Percentiles rank a stretch among this genome's conserved stretches.
Evolutionary conservation across 305 asterid genomes (phyloP).

Genomic region (Stenogyne calaminthoides): DNA sequence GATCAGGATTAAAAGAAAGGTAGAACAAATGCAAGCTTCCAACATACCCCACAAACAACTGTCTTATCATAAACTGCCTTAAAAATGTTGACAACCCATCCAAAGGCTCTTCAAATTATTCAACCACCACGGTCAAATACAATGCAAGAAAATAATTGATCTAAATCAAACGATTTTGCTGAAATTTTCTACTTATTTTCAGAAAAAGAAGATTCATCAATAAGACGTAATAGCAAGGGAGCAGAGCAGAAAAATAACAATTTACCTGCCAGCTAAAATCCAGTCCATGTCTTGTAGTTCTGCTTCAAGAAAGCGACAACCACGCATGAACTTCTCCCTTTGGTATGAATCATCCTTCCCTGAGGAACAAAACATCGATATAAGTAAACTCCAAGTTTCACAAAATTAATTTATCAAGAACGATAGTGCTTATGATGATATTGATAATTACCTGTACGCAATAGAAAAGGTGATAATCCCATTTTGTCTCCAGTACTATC

Average conservation of each 20-base stretch:
- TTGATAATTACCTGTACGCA: constrained; percentile 66
- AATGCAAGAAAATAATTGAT: constrained; percentile 30
- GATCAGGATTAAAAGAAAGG: background rate
- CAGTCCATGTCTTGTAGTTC: constrained; percentile 96
- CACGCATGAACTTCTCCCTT: constrained; percentile 91
- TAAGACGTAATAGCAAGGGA: background rate
- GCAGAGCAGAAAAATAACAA: background rate
- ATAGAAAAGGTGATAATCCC: constrained; percentile 87
- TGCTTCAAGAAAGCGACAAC: constrained; percentile 96
- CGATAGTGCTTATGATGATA: background rate
- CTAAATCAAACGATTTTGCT: constrained; percentile 14
- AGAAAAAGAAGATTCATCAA: background rate
- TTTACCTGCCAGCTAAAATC: constrained; percentile 76
- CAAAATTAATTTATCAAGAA: constrained; percentile 5
- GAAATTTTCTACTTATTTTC: background rate
- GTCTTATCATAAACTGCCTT: constrained; percentile 35
- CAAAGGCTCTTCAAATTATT: constrained; percentile 35
- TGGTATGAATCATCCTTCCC: constrained; percentile 75
- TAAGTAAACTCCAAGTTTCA: constrained; percentile 22
- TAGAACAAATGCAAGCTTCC: constrained; percentile 26
- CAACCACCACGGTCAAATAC: constrained; percentile 45
- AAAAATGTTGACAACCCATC: constrained; percentile 36
- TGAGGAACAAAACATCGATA: constrained; percentile 40
- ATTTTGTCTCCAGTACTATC: constrained; percentile 81
- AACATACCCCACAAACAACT: constrained; percentile 50